Evolutionary conservation across 2,329 filamentous ascomycete species (phyloP).

Genomic region (Sordariomycetes sp.): DNA sequence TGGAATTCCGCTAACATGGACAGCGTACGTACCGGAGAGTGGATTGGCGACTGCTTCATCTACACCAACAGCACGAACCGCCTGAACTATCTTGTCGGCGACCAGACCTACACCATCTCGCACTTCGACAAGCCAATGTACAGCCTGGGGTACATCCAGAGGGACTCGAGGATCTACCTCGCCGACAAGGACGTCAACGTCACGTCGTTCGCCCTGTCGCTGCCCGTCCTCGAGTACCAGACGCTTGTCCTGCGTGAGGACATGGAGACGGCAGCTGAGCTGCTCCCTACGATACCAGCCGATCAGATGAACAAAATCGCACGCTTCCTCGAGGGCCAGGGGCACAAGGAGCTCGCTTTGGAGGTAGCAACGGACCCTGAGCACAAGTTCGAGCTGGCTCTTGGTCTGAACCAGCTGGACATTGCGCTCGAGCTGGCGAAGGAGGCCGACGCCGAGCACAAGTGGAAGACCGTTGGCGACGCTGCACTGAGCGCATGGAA

Average conservation of each 20-base stretch:
- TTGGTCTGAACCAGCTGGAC: constrained; percentile 73
- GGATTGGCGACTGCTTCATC: constrained; percentile 98
- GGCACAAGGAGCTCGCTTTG: constrained; percentile 89
- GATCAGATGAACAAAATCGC: constrained; percentile 98
- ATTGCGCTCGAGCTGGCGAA: constrained; percentile 79
- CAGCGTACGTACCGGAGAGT: constrained; percentile 86
- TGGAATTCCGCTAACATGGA: constrained; percentile 8
- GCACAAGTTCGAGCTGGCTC: constrained; percentile 90
- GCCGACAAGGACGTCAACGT: constrained; percentile 92
- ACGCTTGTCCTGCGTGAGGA: constrained; percentile 90
- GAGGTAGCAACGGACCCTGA: constrained; percentile 92
- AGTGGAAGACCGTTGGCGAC: constrained; percentile 97
- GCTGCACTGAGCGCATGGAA: constrained; percentile 83
- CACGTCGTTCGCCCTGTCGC: constrained; percentile 81
- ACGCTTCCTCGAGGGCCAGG: constrained; percentile 92
- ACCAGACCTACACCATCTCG: constrained; percentile 94
- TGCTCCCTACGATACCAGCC: constrained; percentile 75
- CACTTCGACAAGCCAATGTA: constrained; percentile 97
- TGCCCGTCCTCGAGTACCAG: constrained; percentile 93
- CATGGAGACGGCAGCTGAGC: constrained; percentile 80
- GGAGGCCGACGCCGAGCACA: constrained; percentile 82
- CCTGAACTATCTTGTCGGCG: constrained; percentile 93
- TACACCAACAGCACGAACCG: constrained; percentile 97
- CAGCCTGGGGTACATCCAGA: constrained; percentile 86
- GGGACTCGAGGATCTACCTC: constrained; percentile 91